Conservation (phyloP, 2,329 filamentous ascomycete genomes). For the Taxawa tesnikishii region DNA sequence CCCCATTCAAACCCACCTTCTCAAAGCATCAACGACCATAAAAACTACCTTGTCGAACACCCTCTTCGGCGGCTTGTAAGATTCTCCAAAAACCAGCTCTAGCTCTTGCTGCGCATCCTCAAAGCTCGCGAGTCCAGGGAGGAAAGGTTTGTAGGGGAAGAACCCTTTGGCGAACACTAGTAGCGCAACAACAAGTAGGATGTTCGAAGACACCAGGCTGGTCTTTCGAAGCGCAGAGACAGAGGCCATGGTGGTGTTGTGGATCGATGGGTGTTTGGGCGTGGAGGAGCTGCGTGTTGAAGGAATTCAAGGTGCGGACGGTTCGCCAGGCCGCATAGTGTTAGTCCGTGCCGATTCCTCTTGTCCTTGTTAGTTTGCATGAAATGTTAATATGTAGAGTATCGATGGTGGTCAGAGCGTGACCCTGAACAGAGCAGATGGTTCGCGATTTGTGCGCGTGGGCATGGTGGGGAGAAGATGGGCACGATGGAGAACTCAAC, state of each 20-base stretch:
- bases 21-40: slow-evolving; percentile 93
- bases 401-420: no score
- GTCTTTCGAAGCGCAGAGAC: slow-evolving; percentile 1
- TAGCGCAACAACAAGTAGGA: slow-evolving; percentile 60
- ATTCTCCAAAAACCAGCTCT: slow-evolving; percentile 14
- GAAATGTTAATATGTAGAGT: no score
- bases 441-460: no score
- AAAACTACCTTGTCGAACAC: slow-evolving; percentile 86
- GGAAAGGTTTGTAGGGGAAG: slow-evolving; percentile 93
- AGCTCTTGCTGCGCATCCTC: slow-evolving; percentile 11
- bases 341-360: no score
- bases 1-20: slow-evolving; percentile 56
- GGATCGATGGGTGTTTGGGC: slow-evolving; percentile 23
- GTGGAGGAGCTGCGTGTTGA: slow-evolving; percentile 79
- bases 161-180: slow-evolving; percentile 74
- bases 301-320: no score
- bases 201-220: slow-evolving; percentile 54
- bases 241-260: no score
- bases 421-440: no score
- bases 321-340: no score
- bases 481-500: no score
- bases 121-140: slow-evolving; percentile 61
- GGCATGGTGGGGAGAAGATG: no score
- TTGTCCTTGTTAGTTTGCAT: no score
- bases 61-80: slow-evolving; percentile 44